phyloP scores from a whole-genome alignment of 805 yeast species.

The Sugiyamaella chiloensis region DNA sequence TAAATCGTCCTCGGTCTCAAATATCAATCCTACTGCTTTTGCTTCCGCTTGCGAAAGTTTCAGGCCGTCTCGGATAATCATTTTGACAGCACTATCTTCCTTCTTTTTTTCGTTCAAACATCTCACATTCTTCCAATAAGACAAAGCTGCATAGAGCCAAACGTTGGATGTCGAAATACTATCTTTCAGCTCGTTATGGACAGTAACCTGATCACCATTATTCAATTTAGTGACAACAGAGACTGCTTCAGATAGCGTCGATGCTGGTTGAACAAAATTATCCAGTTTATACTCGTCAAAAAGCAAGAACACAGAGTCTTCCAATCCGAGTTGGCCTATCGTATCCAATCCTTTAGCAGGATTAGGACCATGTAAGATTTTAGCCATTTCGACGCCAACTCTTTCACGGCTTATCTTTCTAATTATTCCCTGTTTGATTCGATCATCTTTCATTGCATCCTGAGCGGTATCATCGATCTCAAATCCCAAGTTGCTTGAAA shows the following conservation, averaged over 20 bases:
- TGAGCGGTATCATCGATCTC: constrained; percentile 53
- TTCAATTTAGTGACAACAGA: background rate
- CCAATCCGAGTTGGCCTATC: constrained; percentile 53
- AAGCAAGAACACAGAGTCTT: constrained; percentile 54
- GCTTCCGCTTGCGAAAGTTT: constrained; percentile 59
- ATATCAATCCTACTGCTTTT: constrained; percentile 47
- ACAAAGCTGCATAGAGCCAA: constrained; percentile 50
- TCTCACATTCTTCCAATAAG: constrained; percentile 45
- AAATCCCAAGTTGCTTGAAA: constrained; percentile 77
- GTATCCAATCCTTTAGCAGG: constrained; percentile 62
- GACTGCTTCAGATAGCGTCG: constrained; percentile 11
- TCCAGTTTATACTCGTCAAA: constrained; percentile 24
- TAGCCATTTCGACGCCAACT: constrained; percentile 79
- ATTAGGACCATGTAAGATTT: constrained; percentile 62
- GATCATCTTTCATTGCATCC: constrained; percentile 59
- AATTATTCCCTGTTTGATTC: constrained; percentile 56
- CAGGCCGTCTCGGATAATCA: constrained; percentile 65
- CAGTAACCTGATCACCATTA: background rate
- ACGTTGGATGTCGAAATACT: constrained; percentile 26
- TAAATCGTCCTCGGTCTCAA: constrained; percentile 35
- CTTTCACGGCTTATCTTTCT: constrained; percentile 86
- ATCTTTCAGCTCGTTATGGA: background rate
- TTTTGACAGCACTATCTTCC: constrained; percentile 41
- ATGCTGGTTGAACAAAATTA: constrained; percentile 6
- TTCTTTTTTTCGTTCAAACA: constrained; percentile 41